Evolutionary conservation across 495 filamentous ascomycete species (phyloP).

Genomic region (Darksidea phi): DNA sequence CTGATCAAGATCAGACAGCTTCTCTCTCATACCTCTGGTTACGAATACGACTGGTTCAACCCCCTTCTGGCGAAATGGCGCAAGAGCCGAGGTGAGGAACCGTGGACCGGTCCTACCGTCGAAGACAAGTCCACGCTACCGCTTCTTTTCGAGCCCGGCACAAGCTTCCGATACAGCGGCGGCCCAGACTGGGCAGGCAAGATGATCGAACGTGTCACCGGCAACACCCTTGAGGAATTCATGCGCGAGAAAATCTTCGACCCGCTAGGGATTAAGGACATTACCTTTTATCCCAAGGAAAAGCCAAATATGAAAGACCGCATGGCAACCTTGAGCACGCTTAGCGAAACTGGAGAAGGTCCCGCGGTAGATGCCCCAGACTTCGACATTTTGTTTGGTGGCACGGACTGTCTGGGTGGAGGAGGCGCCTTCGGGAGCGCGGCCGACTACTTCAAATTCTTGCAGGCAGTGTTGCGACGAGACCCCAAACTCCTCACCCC

Average conservation of each 20-base stretch:
- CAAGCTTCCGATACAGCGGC: not conserved
- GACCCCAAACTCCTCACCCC: conserved; percentile 5
- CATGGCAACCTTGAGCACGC: conserved; percentile 6
- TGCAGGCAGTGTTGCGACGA: conserved; percentile 16
- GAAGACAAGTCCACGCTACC: conserved; percentile 4
- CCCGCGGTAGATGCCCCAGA: conserved; percentile 10
- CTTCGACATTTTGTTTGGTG: conserved; percentile 19
- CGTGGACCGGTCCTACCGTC: conserved; percentile 9
- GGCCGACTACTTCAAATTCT: conserved; percentile 9
- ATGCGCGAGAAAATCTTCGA: not conserved
- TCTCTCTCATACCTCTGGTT: conserved; percentile 4
- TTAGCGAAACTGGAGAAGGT: not conserved
- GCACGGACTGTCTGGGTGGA: conserved; percentile 20
- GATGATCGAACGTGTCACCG: not conserved
- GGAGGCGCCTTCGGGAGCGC: conserved; percentile 18
- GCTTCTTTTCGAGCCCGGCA: conserved; percentile 9
- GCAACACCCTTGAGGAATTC: conserved; percentile 2
- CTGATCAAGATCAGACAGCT: not conserved
- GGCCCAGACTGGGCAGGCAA: conserved; percentile 16
- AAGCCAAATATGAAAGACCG: not conserved
- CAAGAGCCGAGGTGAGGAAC: not conserved
- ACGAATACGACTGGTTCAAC: conserved; percentile 18
- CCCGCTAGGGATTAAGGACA: conserved; percentile 27
- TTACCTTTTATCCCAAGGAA: not conserved
- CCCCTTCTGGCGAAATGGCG: conserved; percentile 15